Evolutionary conservation across 768 basidiomycete genomes (phyloP).

Genomic region (Clitopilus passeckerianus): DNA sequence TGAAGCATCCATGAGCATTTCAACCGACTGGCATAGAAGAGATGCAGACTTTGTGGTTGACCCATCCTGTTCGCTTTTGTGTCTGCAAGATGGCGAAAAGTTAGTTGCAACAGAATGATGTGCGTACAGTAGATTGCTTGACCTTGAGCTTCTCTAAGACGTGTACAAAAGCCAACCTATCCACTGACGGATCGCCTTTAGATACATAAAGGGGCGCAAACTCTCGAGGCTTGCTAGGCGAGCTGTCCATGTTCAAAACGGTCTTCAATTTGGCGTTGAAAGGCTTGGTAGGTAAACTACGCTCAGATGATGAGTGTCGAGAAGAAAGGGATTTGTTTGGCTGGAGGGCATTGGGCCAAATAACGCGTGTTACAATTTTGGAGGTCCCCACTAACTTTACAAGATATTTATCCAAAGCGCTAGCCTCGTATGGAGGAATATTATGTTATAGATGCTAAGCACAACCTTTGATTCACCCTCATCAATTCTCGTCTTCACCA

Average conservation of each 20-base stretch:
- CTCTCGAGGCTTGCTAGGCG: neutral
- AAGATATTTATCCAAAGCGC: too few species aligned
- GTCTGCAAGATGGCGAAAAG: conserved; percentile 43
- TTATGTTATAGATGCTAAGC: too few species aligned
- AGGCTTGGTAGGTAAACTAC: neutral
- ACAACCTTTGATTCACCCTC: too few species aligned
- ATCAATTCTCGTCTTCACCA: too few species aligned
- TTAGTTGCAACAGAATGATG: neutral
- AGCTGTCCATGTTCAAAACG: neutral
- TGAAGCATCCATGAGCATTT: neutral
- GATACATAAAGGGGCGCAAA: conserved; percentile 59
- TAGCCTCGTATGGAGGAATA: too few species aligned
- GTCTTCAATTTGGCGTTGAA: neutral
- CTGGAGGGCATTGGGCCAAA: too few species aligned
- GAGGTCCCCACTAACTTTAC: too few species aligned
- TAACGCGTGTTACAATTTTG: too few species aligned
- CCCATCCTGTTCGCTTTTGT: conserved; percentile 95
- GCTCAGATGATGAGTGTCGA: too few species aligned
- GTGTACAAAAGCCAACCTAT: conserved; percentile 88
- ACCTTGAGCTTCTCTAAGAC: conserved; percentile 88
- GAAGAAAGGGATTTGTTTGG: too few species aligned
- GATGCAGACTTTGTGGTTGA: conserved; percentile 64
- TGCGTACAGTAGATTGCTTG: neutral
- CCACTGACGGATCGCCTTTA: conserved; percentile 48
- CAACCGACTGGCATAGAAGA: neutral